Evolutionary conservation across 169 alveolate genomes (phyloP).

Genomic region (Condylostoma magnum): DNA sequence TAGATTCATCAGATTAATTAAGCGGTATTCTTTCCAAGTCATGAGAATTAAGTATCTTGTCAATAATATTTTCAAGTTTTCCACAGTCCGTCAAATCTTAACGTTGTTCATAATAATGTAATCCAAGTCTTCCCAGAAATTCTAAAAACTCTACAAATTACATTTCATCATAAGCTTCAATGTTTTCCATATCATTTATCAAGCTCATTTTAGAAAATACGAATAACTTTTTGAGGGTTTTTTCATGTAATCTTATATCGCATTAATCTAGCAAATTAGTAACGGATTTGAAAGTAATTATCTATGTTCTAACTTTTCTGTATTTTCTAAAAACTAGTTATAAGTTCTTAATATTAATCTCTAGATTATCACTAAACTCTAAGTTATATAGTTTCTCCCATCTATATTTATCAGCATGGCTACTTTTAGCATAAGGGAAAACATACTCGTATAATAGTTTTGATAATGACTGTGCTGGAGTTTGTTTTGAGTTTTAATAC

Average conservation of each 20-base stretch:
- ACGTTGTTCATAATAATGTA: no score
- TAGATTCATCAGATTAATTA: no score
- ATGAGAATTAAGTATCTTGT: no score
- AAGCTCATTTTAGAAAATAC: constrained; percentile 47
- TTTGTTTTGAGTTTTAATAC: constrained; percentile 43
- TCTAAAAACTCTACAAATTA: constrained; percentile 56
- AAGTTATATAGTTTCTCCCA: constrained; percentile 32
- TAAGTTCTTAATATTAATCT: constrained; percentile 36
- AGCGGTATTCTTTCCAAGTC: no score
- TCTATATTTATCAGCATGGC: constrained; percentile 34
- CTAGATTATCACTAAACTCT: constrained; percentile 32
- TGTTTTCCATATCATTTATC: constrained; percentile 46
- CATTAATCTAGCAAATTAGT: constrained; percentile 31
- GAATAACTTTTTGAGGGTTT: constrained; percentile 21
- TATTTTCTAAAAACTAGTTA: constrained; percentile 31
- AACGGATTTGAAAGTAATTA: constrained; percentile 38
- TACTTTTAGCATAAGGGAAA: background rate
- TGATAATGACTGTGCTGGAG: constrained; percentile 13
- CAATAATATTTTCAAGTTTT: no score
- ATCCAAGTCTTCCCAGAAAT: constrained; percentile 47
- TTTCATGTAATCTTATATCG: constrained; percentile 28
- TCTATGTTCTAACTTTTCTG: constrained; percentile 33
- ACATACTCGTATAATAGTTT: constrained; percentile 33
- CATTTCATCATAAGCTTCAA: constrained; percentile 36
- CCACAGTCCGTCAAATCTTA: no score